These are phyloP conservation scores for Pistacia atlantica DNA, from an alignment of 345 rosid genomes.

Conservation along the genomic window DNA sequence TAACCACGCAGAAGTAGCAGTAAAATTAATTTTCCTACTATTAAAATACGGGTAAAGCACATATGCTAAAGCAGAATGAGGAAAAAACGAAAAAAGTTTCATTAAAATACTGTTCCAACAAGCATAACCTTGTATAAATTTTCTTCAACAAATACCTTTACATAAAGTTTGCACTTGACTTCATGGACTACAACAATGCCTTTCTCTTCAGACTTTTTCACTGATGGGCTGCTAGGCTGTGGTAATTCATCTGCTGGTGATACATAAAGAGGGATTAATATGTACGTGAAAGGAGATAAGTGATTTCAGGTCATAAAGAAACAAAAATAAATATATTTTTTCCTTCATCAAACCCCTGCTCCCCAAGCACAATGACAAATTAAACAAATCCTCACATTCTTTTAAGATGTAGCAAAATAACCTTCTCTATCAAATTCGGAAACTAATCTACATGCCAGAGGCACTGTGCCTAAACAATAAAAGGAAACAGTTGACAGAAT, in stretches of 20 bases:
- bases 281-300: conserved; percentile 7
- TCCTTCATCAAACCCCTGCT: not conserved
- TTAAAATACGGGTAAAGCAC: not conserved
- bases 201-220: conserved; percentile 85
- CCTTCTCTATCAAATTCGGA: not conserved
- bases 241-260: conserved; percentile 65
- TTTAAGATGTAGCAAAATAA: not conserved
- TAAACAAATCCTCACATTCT: not conserved
- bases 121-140: conserved; percentile 10
- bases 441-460: not conserved
- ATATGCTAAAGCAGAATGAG: not conserved
- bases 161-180: conserved; percentile 95
- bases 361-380: not conserved
- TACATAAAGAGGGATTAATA: conserved; percentile 16
- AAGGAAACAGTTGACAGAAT: not conserved
- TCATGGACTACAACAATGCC: conserved; percentile 84
- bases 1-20: not conserved
- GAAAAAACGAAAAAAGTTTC: not conserved
- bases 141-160: conserved; percentile 57
- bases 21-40: not conserved
- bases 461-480: not conserved
- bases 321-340: not conserved
- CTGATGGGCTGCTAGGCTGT: conserved; percentile 92
- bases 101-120: not conserved
- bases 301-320: not conserved